phyloP scores from a whole-genome alignment of 2,329 filamentous ascomycete genomes.

The Ascochyta lentis region DNA sequence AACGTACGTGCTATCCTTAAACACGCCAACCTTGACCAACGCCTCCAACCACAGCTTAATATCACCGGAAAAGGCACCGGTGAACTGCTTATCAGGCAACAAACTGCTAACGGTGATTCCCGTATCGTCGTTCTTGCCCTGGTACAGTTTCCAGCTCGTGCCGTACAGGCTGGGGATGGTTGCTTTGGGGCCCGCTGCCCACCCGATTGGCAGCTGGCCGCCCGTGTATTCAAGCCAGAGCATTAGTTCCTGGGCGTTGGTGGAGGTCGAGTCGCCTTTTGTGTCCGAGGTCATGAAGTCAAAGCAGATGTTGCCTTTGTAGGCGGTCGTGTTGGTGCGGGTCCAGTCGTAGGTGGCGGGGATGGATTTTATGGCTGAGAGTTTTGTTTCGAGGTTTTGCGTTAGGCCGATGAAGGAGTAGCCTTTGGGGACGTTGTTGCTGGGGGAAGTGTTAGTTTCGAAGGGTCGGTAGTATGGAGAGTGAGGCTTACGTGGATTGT shows the following conservation, averaged over 20 bases:
- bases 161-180: conserved; percentile 38
- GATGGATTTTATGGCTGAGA: conserved; percentile 50
- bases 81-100: conserved; percentile 49
- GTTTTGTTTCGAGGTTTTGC: conserved; percentile 50
- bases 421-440: conserved; percentile 51
- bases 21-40: conserved; percentile 48
- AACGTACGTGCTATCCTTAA: conserved; percentile 48
- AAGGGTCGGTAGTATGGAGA: background rate
- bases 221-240: conserved; percentile 56
- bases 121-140: conserved; percentile 52
- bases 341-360: conserved; percentile 52
- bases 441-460: conserved; percentile 18
- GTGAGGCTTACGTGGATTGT: conserved; percentile 19
- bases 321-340: conserved; percentile 50
- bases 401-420: conserved; percentile 56
- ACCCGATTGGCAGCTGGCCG: conserved; percentile 55
- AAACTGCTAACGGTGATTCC: conserved; percentile 53
- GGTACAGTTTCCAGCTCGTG: conserved; percentile 53
- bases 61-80: conserved; percentile 49
- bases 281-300: conserved; percentile 56
- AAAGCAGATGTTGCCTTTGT: conserved; percentile 55
- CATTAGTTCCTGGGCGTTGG: conserved; percentile 52
- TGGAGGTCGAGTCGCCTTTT: conserved; percentile 52
- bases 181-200: conserved; percentile 28
- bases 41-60: conserved; percentile 53